Evolutionary conservation across 352 stramenopile species (phyloP).

Genomic region (Pythium aphanidermatum): DNA sequence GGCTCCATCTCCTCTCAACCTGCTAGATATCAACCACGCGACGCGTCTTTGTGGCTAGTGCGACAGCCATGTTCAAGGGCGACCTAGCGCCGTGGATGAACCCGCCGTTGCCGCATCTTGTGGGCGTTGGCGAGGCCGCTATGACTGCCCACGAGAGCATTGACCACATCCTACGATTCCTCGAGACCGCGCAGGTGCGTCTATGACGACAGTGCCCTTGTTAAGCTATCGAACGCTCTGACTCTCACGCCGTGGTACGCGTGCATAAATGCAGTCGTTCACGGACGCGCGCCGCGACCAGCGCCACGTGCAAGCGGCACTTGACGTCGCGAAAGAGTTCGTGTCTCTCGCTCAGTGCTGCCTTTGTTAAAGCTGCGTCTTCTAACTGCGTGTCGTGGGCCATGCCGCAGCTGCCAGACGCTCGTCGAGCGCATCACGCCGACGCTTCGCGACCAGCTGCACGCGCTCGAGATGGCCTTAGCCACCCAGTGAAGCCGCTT

Average conservation of each 20-base stretch:
- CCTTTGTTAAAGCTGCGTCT: too few relatives aligned
- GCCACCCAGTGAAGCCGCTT: background rate
- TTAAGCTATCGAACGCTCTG: background rate
- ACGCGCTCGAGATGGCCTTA: conserved; percentile 24
- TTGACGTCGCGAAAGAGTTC: conserved; percentile 32
- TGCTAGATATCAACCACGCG: too few relatives aligned
- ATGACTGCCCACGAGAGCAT: conserved; percentile 20
- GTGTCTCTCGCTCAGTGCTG: background rate
- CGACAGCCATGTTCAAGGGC: conserved; percentile 22
- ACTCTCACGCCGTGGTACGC: background rate
- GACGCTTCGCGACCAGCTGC: conserved; percentile 28
- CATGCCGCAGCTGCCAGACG: conserved; percentile 32
- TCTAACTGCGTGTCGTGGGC: too few relatives aligned
- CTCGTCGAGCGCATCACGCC: conserved; percentile 28
- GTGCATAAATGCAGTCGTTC: conserved; percentile 15
- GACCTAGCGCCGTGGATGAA: conserved; percentile 24
- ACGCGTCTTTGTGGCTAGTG: too few relatives aligned
- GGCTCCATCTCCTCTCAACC: background rate
- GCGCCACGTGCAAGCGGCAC: conserved; percentile 16
- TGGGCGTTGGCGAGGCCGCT: conserved; percentile 25
- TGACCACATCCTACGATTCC: conserved; percentile 29
- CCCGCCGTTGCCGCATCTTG: conserved; percentile 15
- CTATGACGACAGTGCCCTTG: background rate
- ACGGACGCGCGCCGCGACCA: conserved; percentile 8
- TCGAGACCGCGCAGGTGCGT: conserved; percentile 30